Conservation (phyloP, 139 green algal species). For the Bryopsis sp. region DNA sequence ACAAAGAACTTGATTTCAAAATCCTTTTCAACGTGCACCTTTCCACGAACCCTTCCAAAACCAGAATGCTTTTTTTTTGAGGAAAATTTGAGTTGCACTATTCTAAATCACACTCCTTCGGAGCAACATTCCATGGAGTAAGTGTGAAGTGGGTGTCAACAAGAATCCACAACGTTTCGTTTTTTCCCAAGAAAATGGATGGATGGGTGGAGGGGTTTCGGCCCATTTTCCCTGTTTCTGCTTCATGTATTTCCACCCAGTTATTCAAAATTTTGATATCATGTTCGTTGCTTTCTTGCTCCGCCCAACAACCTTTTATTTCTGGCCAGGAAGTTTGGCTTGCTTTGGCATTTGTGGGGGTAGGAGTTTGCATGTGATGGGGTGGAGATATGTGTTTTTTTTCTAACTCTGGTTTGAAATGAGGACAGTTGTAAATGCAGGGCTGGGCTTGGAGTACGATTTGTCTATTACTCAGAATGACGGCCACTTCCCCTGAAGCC, state of each 20-base stretch:
- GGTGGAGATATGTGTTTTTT: not conserved
- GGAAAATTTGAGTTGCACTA: too few species aligned
- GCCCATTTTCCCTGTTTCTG: not conserved
- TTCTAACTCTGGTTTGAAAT: not conserved
- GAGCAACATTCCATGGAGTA: not conserved
- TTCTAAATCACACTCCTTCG: too few species aligned
- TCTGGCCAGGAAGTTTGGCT: not conserved
- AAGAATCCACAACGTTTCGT: too few species aligned
- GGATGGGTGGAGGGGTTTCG: not conserved
- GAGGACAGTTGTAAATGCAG: not conserved
- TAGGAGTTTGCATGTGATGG: not conserved
- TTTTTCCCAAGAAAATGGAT: too few species aligned
- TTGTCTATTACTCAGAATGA: not conserved
- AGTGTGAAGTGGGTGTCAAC: not conserved
- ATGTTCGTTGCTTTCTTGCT: not conserved
- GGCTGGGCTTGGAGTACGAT: conserved; percentile 17
- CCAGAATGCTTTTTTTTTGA: too few species aligned
- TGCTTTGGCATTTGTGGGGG: not conserved
- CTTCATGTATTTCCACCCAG: not conserved
- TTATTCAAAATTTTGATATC: not conserved
- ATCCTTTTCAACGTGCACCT: too few species aligned
- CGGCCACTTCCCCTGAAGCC: not conserved
- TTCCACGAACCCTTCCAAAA: too few species aligned
- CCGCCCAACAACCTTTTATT: not conserved
- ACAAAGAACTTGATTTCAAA: too few species aligned